Base-by-base conservation (phyloP, 495 filamentous ascomycete species). In the Neurospora sp. region DNA sequence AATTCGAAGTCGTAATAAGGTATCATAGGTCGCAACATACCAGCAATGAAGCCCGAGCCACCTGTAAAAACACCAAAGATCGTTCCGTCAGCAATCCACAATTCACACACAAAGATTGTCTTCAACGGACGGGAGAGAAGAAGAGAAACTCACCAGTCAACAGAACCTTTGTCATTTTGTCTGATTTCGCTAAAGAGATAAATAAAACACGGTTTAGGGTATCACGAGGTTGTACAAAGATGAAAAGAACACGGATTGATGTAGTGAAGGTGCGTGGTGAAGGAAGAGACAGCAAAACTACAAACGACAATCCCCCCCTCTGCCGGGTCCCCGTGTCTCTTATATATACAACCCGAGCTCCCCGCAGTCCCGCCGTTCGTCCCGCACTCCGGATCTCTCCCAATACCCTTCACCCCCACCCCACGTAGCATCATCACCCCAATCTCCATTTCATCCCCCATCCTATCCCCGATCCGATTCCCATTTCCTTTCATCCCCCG, bases 81-180 rank as follows among this genome's bases (percentile, higher is more conserved):
- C 14, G 53, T 35, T 35, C 31, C 31, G 27, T 70, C 16, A 71
- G 37, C 20, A 66, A 35, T 48, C n/a, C 8, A 12, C 12, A 7
- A 35, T 37, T 59, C 40, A 35, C 4, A 4, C 31, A 35, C 31
- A 35, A 35, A 35, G 4, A 5, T 35, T 35, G 31, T 35, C 31
- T 35, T 35, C 31, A 35, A 35, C 31, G 31, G 31, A 35, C 31
- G 31, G 31, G 31, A 35, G 31, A 35, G 31, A 35, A 35, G 31
- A 48, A 35, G 18, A 44, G 42, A 39, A 41, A 81, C 82, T 73
- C 74, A 85, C 88, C 88, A 68, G 88, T 90, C 71, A 90, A 82
- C 16, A 90, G 80, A 76, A 89, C 84, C 73, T 88, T 87, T 71
- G 87, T 86, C 87, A 89, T 90, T 72, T 76, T 83, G 42, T 38